phyloP scores from a whole-genome alignment of 768 basidiomycete genomes.

The Coprinellus micaceus region DNA sequence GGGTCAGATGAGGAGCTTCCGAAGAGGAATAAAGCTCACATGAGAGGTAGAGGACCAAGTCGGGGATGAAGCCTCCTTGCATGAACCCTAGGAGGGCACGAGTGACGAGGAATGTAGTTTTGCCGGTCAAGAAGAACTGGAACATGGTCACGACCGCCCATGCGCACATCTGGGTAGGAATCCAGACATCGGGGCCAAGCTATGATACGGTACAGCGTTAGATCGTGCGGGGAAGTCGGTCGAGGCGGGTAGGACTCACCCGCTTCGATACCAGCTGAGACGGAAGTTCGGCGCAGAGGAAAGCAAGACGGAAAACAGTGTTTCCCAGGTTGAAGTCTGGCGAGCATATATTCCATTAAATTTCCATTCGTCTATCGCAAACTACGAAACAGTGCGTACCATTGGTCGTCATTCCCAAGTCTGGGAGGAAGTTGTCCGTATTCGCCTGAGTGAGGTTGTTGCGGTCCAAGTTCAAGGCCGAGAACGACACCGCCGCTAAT shows the following conservation, averaged over 20 bases:
- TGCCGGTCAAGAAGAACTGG: conserved; percentile 56
- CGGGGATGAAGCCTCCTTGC: conserved; percentile 48
- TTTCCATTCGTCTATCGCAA: neutral
- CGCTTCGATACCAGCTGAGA: conserved; percentile 58
- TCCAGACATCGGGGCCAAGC: conserved; percentile 64
- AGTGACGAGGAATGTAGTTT: conserved; percentile 44
- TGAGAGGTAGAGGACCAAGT: conserved; percentile 58
- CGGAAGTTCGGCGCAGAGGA: conserved; percentile 55
- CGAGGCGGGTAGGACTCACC: neutral
- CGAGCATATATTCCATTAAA: neutral
- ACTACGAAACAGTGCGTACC: conserved; percentile 19
- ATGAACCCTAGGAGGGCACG: conserved; percentile 45
- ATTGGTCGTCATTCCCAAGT: conserved; percentile 50
- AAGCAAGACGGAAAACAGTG: conserved; percentile 47
- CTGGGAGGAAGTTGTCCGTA: conserved; percentile 52
- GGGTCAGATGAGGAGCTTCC: no score
- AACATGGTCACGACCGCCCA: conserved; percentile 49
- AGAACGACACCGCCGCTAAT: conserved; percentile 51
- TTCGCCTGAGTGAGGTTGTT: conserved; percentile 56
- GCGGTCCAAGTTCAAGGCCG: conserved; percentile 52
- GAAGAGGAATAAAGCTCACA: no score
- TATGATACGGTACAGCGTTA: neutral
- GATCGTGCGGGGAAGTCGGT: neutral
- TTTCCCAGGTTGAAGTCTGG: conserved; percentile 57
- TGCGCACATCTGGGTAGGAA: conserved; percentile 55